phyloP scores from a whole-genome alignment of 75 land plant species.

The Larix kaempferi region DNA sequence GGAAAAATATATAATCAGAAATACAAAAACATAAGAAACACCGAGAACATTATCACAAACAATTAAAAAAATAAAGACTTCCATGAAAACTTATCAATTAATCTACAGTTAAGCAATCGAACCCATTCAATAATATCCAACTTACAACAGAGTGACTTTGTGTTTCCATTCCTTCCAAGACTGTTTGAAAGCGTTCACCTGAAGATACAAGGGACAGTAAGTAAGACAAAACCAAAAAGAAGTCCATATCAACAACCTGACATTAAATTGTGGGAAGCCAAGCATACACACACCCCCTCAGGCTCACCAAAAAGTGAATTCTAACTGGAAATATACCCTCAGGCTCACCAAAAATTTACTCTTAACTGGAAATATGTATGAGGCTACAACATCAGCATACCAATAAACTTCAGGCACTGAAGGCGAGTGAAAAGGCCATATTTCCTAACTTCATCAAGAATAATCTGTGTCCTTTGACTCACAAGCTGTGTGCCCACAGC shows the following conservation, averaged over 20 bases:
- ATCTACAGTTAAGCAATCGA: too few relatives aligned
- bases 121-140: background rate
- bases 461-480: slow-evolving; percentile 88
- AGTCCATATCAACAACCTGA: background rate
- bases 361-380: background rate
- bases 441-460: slow-evolving; percentile 76
- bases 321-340: too few relatives aligned
- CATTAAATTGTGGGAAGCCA: background rate
- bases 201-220: background rate
- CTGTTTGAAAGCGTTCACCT: slow-evolving; percentile 70
- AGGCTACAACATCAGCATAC: slow-evolving; percentile 23
- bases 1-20: too few relatives aligned
- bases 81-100: too few relatives aligned
- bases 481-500: slow-evolving; percentile 77
- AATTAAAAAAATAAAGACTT: too few relatives aligned
- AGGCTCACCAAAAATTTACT: background rate
- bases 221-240: slow-evolving; percentile 5
- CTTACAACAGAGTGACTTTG: slow-evolving; percentile 52
- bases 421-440: slow-evolving; percentile 55
- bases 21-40: too few relatives aligned
- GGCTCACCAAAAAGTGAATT: background rate
- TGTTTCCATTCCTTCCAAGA: slow-evolving; percentile 52
- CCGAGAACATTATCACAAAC: too few relatives aligned
- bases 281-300: background rate
- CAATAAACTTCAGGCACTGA: slow-evolving; percentile 85